phyloP scores from a whole-genome alignment of 169 alveolate genomes.

The Plasmodium cynomolgi region DNA sequence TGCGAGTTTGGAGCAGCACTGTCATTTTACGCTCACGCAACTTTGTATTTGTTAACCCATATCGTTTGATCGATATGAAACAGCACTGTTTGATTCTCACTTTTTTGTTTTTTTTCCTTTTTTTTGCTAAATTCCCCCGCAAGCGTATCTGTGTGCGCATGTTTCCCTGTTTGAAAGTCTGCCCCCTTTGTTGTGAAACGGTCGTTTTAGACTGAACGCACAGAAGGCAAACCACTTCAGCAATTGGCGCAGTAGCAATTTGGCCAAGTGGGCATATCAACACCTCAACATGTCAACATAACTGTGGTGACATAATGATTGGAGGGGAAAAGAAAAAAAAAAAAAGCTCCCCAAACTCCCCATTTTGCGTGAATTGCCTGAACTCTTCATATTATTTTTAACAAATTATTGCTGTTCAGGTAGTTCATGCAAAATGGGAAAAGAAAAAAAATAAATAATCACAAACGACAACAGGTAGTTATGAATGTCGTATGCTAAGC shows the following conservation, averaged over 20 bases:
- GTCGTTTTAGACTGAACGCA: neutral
- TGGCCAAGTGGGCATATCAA: neutral
- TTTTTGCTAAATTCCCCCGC: neutral
- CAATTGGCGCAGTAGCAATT: neutral
- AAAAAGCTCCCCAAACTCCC: neutral
- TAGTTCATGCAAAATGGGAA: neutral
- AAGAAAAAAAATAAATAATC: neutral
- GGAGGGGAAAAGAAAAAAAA: neutral
- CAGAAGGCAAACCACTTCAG: neutral
- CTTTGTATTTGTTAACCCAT: neutral
- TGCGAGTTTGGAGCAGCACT: neutral
- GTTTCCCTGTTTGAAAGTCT: neutral
- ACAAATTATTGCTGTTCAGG: constrained; percentile 2
- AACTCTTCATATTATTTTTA: constrained; percentile 2
- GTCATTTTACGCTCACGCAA: neutral
- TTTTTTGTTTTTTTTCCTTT: neutral
- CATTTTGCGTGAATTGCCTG: neutral
- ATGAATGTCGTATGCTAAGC: neutral
- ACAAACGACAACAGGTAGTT: neutral
- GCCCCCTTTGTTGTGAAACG: neutral
- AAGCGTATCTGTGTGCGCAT: neutral
- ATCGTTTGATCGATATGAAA: neutral
- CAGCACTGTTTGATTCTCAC: neutral
- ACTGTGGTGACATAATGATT: neutral
- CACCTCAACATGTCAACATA: neutral